Evolutionary conservation across 352 stramenopile genomes (phyloP), one percentile per base, ranked within the genome.

Genomic region (Thraustochytrium striatum): DNA sequence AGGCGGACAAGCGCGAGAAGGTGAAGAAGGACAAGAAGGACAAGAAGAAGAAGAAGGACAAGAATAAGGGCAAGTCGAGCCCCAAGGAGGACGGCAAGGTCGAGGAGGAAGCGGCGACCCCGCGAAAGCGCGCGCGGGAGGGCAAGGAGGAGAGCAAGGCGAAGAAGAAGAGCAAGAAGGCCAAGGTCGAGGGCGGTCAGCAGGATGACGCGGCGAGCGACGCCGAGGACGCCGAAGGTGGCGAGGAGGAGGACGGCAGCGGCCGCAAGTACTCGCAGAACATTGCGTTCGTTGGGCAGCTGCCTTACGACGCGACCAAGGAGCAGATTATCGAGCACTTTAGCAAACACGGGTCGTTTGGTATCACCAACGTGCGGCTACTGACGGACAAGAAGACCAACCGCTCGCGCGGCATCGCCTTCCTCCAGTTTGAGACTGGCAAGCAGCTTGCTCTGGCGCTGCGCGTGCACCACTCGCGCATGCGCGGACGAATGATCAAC

Each of bases 401-500:
- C 3, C 52, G 61, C n/a, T 90, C 85, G 28, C 84, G 84, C 33
- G 89, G 89, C 13, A 92, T 93, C 86, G 89, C 87, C 11, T 93
- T 93, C 84, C 82, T 92, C 1, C 50, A 85, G 57, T 58, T 85
- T 9, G 50, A 82, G 11, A 83, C 85, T 69, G 85, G 87, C 2
- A 87, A 91, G 81, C 61, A 86, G 8, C 81, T 91, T 61, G 89
- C 91, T 72, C 84, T 87, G 59, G 87, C 86, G 32, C 81, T 93
- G 0, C 86, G 86, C 39, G 72, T 92, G 32, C 89, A 93, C 82
- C 85, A 93, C 72, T 92, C 87, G 1, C 83, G 85, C 72, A 83
- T 93, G n/a, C 82, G 91, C 70, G 88, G 88, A n/a, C 83, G 89
- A 21, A 81, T 89, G 55, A 89, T 93, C 50, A 93, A 93, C 83